Percentiles rank a stretch among this genome's conserved stretches.
These are phyloP conservation scores for Setaria viridis DNA, from an alignment of 202 grass and related monocot genomes.

Conservation along the genomic window DNA sequence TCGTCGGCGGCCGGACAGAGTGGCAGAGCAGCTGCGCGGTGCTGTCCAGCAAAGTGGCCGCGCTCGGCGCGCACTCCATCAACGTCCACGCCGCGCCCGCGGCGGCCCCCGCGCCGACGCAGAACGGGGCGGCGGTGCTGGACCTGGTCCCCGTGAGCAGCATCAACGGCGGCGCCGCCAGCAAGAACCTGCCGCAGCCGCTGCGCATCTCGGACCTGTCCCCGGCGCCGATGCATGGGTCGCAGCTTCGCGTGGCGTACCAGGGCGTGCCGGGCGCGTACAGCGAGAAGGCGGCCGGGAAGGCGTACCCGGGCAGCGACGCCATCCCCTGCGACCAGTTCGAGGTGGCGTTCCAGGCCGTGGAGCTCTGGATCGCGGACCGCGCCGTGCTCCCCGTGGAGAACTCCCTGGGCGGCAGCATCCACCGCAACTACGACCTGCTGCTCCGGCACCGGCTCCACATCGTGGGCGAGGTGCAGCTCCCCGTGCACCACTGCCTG, in stretches of 20 bases:
- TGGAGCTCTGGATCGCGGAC: slow-evolving; percentile 89
- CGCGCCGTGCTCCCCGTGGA: slow-evolving; percentile 87
- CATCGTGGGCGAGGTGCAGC: slow-evolving; percentile 93
- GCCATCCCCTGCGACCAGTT: slow-evolving; percentile 96
- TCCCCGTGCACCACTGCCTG: slow-evolving; percentile 89
- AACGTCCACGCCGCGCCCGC: slow-evolving; percentile 25
- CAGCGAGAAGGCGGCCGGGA: slow-evolving; percentile 93
- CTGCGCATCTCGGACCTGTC: slow-evolving; percentile 84
- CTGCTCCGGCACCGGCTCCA: slow-evolving; percentile 86
- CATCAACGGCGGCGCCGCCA: neutral
- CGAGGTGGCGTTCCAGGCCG: slow-evolving; percentile 90
- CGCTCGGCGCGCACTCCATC: slow-evolving; percentile 46
- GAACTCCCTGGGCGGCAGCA: slow-evolving; percentile 88
- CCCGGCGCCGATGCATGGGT: slow-evolving; percentile 90
- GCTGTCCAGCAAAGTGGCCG: slow-evolving; percentile 77
- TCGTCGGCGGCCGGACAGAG: slow-evolving; percentile 57
- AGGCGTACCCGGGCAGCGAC: slow-evolving; percentile 83
- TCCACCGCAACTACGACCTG: slow-evolving; percentile 95
- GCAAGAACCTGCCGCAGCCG: slow-evolving; percentile 61
- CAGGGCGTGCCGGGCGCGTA: slow-evolving; percentile 93
- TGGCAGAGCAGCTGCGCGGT: slow-evolving; percentile 85
- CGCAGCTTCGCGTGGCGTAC: slow-evolving; percentile 90
- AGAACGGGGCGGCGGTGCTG: slow-evolving; percentile 34
- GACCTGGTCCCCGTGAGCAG: slow-evolving; percentile 61
- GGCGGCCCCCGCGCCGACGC: neutral